Evolutionary conservation across 305 asterid genomes (phyloP), one percentile per base, ranked within the genome.

Genomic region (Solanum aculeatissimum): DNA sequence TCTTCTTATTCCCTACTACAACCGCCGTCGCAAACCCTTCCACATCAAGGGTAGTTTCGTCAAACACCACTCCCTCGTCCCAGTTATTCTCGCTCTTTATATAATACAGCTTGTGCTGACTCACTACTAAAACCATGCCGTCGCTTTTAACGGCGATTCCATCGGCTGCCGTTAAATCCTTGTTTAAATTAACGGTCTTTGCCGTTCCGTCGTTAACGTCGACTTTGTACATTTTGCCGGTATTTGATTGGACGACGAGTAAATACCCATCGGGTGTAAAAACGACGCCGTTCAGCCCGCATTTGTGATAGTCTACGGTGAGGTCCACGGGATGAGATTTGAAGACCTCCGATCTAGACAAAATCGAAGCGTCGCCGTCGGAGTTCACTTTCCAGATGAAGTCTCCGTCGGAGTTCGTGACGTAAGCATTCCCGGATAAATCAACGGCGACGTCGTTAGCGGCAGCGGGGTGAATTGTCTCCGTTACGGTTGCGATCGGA

Each of bases 21-120:
- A 96, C 99, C 1, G 92, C 90, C 51, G 93, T 92, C 0, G 98
- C 94, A 75, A 88, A 92, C 85, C 91, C 81, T 78, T 92, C 95
- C 78, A 83, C 91, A 2, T 91, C 97, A 16, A 96, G 95, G 89
- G 93, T 85, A 84, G 92, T 95, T 92, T 96, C 98, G 93, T 93
- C 99, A 90, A 91, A 94, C 83, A 96, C 98, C 7, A 81, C 92
- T 0, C 97, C 98, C 72, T 91, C 88, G 66, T 90, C 85, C 99
- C 99, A 96, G 29, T 51, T 51, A 54, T 96, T 95, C 29, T 83
- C 89, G 35, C 97, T 94, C 87, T 91, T 95, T 54, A 96, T 38
- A 57, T 85, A 94, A 53, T 91, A 89, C 81, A 94, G 27, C 86
- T 87, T 95, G 13, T 87, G 84, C 83, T 86, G 90, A 53, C 96